Evolutionary conservation across 805 yeast genomes (phyloP).

Genomic region (Hanseniaspora pseudoguilliermondii): DNA sequence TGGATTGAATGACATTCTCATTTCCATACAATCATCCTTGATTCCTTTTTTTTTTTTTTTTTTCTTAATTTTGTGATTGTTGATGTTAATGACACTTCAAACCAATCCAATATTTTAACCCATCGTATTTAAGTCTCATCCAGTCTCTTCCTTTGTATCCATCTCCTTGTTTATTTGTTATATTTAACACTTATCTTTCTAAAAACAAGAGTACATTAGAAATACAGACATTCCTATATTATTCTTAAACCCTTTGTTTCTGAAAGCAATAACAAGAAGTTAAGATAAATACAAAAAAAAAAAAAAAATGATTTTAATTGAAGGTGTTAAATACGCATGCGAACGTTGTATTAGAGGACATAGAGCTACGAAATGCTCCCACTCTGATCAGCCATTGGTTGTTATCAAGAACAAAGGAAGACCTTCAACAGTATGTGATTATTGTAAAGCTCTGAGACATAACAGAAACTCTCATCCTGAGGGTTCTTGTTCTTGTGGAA

Average conservation of each 20-base stretch:
- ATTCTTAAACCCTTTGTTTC: not conserved
- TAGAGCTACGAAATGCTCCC: constrained; percentile 86
- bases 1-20: too few species aligned
- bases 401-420: constrained; percentile 95
- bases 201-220: too few species aligned
- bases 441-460: constrained; percentile 67
- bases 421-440: constrained; percentile 83
- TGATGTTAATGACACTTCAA: too few species aligned
- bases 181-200: too few species aligned
- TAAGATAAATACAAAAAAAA: constrained; percentile 4
- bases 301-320: constrained; percentile 62
- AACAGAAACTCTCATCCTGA: constrained; percentile 48
- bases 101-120: too few species aligned
- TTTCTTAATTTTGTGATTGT: too few species aligned
- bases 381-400: constrained; percentile 77
- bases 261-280: not conserved
- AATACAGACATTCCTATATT: not conserved
- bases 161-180: too few species aligned
- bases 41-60: too few species aligned
- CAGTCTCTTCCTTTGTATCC: too few species aligned
- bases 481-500: constrained; percentile 57
- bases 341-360: constrained; percentile 94
- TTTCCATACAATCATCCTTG: too few species aligned
- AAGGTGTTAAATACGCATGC: constrained; percentile 92
- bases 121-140: too few species aligned